Percentiles rank a stretch among this genome's conserved stretches.
Evolutionary conservation across 176 grass and related monocot genomes (phyloP).

Genomic region (Urochloa ruziziensis): DNA sequence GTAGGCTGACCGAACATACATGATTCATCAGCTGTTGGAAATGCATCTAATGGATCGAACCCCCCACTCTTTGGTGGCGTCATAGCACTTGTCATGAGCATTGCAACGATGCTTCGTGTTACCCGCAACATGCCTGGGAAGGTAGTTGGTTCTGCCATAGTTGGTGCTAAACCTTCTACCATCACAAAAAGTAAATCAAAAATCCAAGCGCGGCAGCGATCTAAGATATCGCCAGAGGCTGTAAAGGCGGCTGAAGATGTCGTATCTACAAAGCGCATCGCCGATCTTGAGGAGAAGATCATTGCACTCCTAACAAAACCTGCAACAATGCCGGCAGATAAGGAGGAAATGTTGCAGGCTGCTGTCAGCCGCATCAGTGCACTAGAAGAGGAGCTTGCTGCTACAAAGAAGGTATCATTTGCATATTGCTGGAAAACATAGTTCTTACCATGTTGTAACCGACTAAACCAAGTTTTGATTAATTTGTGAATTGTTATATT

Average conservation of each 20-base stretch:
- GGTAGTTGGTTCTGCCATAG: slow-evolving; percentile 30
- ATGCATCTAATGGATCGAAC: slow-evolving; percentile 52
- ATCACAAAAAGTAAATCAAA: slow-evolving; percentile 4
- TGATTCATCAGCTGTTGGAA: slow-evolving; percentile 46
- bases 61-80: slow-evolving; percentile 60
- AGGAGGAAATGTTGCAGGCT: slow-evolving; percentile 79
- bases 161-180: slow-evolving; percentile 11
- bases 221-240: slow-evolving; percentile 17
- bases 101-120: slow-evolving; percentile 65
- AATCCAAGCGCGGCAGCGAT: slow-evolving; percentile 5
- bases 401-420: slow-evolving; percentile 75
- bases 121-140: slow-evolving; percentile 64
- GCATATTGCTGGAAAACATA: background rate
- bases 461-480: background rate
- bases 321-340: slow-evolving; percentile 46
- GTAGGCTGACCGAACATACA: background rate
- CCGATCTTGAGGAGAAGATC: slow-evolving; percentile 82
- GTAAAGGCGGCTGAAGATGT: slow-evolving; percentile 41
- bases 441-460: background rate
- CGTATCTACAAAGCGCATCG: slow-evolving; percentile 49
- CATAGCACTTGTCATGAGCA: slow-evolving; percentile 77
- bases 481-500: background rate
- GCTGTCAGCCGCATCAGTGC: slow-evolving; percentile 70
- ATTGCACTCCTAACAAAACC: slow-evolving; percentile 49
- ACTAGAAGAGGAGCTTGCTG: slow-evolving; percentile 80